Base-by-base conservation (phyloP, 768 basidiomycete species). In the Butyriboletus loyo region DNA sequence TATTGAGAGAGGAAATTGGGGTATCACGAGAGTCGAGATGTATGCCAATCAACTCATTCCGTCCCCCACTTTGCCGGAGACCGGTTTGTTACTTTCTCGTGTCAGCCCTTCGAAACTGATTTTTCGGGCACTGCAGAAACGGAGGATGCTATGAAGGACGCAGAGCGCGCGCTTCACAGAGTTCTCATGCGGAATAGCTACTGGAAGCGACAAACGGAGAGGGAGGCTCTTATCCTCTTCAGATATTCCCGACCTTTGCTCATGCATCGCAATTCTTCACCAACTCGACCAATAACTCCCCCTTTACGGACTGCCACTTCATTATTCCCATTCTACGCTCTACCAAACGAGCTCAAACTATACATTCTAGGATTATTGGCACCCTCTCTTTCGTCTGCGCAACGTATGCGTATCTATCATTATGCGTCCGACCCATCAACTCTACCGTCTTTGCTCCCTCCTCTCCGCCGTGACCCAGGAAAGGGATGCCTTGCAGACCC, bases 291-390 rank as follows among this genome's bases (percentile, higher is more conserved):
- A 8, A 22, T 53, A 7, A 54, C 61, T 13, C 63, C 48, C 19
- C 49, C 52, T 52, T 34, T 60, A 24, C 35, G 59, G 19, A 61
- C 46, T 17, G 45, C 50, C 34, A 53, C 62, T 5, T 60, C 58
- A 24, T 24, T 60, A 27, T 73, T 73, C 57, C 69, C 74, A 11
- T 77, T 81, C 60, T 52, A 61, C 14, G 56, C 58, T 21, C 68
- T 87, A 28, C 86, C 86, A 2, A 74, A 66, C 25, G 86, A 87
- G 60, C 72, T 87, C 21, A 78, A 80, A 50, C 70, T 81, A 7
- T 58, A 81, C 64, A 77, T 83, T 41, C 73, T 87, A 43, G 77
- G 81, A 25, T 74, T 78, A 56, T 60, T 85, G 27, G 76, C 82
- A 5, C 85, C 83, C 15, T 73, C 68, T 1, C 76, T 87, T 44